phyloP scores from a whole-genome alignment of 83 land plant species.

The Picea engelmannii region DNA sequence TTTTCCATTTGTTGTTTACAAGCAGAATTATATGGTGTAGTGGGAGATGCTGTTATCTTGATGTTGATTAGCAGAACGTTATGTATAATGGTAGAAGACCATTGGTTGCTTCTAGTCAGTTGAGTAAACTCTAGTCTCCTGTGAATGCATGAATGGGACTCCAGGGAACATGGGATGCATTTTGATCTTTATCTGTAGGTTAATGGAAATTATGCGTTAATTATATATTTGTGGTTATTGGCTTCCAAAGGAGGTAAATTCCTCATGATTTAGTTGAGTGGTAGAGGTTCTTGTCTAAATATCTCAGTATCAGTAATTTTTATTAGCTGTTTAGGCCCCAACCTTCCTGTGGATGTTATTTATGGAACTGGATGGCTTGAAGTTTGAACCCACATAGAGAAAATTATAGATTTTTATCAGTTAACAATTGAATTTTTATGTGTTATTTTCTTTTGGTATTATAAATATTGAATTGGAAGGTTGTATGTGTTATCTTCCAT shows the following conservation, averaged over 20 bases:
- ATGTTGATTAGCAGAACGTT: background rate
- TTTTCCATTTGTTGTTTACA: too few species aligned
- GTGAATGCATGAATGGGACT: slow-evolving; percentile 1
- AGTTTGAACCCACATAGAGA: background rate
- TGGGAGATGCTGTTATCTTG: background rate
- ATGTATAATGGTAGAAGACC: background rate
- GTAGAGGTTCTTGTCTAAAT: background rate
- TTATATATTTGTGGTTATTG: background rate
- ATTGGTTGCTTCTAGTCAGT: background rate
- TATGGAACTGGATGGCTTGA: background rate
- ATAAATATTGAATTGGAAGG: background rate
- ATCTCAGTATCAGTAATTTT: background rate
- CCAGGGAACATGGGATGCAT: background rate
- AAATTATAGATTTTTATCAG: background rate
- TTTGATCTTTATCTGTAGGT: background rate
- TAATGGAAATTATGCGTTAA: background rate
- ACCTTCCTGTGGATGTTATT: background rate
- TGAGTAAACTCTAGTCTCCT: background rate
- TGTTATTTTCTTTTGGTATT: background rate
- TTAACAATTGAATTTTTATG: background rate
- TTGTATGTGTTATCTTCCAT: background rate
- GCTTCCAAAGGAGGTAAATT: background rate
- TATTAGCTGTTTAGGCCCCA: background rate
- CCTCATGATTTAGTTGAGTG: background rate
- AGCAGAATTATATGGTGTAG: too few species aligned